Base-by-base conservation (phyloP, 2,329 filamentous ascomycete genomes). In the Xylariaceae sp. region DNA sequence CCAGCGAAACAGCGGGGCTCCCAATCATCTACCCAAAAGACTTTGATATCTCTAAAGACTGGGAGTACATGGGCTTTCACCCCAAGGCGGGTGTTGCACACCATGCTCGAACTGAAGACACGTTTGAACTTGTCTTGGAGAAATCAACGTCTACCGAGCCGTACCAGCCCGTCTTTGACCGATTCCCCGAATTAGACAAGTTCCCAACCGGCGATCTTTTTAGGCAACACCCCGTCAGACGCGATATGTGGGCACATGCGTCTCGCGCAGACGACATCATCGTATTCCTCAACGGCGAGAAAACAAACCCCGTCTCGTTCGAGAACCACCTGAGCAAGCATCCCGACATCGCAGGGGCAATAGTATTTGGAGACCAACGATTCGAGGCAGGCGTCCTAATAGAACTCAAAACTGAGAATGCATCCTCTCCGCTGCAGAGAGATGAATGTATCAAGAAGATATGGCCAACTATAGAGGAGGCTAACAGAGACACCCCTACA, bases 11-110 rank as follows among this genome's bases (percentile, higher is more conserved):
- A 9, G 32, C 32, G 13, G 32, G 32, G 6, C 5, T 34, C 4
- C 32, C 32, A 3, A 34, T 66, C 8, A 64, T 63, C 16, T 64
- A 65, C 16, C 56, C 58, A 2, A n/a, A 50, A 36, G 39, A 50
- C 39, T 50, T 34, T 15, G 32, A 34, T 10, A 4, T 34, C 13
- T 3, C 32, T 3, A 34, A 10, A 34, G 32, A 34, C 32, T 34
- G 39, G 39, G 37, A 50, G 34, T 50, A 50, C 15, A 50, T 50
- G 48, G 29, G 37, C 6, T 37, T 50, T 22, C 48, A 44, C 26
- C 22, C 39, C 5, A 26, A 46, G 13, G 29, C 16, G 18, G 49
- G 49, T 29, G 30, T 26, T 21, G 34, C 39, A 13, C 26, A 39
- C 40, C 19, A 51, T 22, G 5, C 49, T 40, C 49, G 37, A 9